Conservation (phyloP, 768 basidiomycete genomes). For the Cyathus striatus region DNA sequence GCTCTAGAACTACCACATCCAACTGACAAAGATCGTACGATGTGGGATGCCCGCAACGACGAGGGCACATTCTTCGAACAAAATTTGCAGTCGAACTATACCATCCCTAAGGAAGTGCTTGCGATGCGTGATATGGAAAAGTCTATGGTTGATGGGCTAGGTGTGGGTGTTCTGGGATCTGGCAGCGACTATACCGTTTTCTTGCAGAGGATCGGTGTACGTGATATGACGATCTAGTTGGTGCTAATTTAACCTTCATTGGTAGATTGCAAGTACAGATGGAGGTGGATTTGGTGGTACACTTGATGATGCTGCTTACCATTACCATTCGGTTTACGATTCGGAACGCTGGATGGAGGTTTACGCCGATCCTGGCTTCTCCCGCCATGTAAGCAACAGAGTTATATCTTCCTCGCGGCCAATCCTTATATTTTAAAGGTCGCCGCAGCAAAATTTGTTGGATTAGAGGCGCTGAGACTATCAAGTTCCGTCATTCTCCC, state of each 20-base stretch:
- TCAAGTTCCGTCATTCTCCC: slow-evolving; percentile 63
- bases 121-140: slow-evolving; percentile 1
- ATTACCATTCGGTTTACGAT: slow-evolving; percentile 78
- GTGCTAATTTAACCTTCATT: not conserved
- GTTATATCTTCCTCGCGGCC: not conserved
- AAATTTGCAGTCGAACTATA: slow-evolving; percentile 17
- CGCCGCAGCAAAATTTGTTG: slow-evolving; percentile 63
- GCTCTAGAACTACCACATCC: slow-evolving; percentile 77
- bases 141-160: slow-evolving; percentile 27
- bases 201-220: slow-evolving; percentile 63
- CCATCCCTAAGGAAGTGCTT: slow-evolving; percentile 32
- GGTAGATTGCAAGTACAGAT: slow-evolving; percentile 37
- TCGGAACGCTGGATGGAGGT: slow-evolving; percentile 65
- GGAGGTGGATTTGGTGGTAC: slow-evolving; percentile 32
- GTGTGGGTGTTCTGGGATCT: slow-evolving; percentile 54
- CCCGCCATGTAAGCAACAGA: slow-evolving; percentile 52
- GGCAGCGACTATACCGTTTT: slow-evolving; percentile 94
- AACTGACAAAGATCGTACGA: slow-evolving; percentile 50
- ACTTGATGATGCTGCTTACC: slow-evolving; percentile 60
- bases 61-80: slow-evolving; percentile 41
- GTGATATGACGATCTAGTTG: slow-evolving; percentile 3
- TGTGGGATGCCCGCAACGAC: slow-evolving; percentile 77
- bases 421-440: slow-evolving; percentile 29
- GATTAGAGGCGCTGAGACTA: slow-evolving; percentile 57
- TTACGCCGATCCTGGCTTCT: slow-evolving; percentile 77